Evolutionary conservation across 805 yeast species (phyloP).

Genomic region (Ogataea wickerhamii): DNA sequence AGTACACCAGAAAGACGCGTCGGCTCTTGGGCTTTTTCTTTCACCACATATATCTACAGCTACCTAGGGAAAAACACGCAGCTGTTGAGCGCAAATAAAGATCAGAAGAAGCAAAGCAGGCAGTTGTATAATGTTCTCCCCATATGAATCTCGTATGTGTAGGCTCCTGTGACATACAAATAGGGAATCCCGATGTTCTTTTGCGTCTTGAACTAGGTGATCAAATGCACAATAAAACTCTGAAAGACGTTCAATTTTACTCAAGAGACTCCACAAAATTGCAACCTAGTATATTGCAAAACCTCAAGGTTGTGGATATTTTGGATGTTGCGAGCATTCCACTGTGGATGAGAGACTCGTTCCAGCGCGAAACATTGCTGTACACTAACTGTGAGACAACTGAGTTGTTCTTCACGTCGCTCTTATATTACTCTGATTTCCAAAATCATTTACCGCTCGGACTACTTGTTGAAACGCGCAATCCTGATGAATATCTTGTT

Average conservation of each 20-base stretch:
- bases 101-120: too few relatives aligned
- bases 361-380: slow-evolving; percentile 7
- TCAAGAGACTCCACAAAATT: not conserved
- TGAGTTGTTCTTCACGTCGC: slow-evolving; percentile 10
- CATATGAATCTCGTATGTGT: slow-evolving; percentile 1
- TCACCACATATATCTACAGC: too few relatives aligned
- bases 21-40: too few relatives aligned
- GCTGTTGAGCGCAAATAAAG: too few relatives aligned
- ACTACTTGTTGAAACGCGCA: slow-evolving; percentile 13
- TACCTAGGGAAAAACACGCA: too few relatives aligned
- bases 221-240: not conserved
- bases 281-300: slow-evolving; percentile 2
- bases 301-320: slow-evolving; percentile 11
- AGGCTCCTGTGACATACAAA: slow-evolving; percentile 6
- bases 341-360: slow-evolving; percentile 11
- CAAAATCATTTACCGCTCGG: slow-evolving; percentile 9
- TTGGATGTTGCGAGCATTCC: slow-evolving; percentile 15
- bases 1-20: too few relatives aligned
- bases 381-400: slow-evolving; percentile 10
- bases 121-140: too few relatives aligned
- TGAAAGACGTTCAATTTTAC: slow-evolving; percentile 8
- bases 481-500: slow-evolving; percentile 9
- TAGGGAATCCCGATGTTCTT: slow-evolving; percentile 3
- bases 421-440: slow-evolving; percentile 13
- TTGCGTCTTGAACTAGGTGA: slow-evolving; percentile 2